Evolutionary conservation across 805 yeast genomes (phyloP).

Genomic region (Zygosaccharomyces siamensis): DNA sequence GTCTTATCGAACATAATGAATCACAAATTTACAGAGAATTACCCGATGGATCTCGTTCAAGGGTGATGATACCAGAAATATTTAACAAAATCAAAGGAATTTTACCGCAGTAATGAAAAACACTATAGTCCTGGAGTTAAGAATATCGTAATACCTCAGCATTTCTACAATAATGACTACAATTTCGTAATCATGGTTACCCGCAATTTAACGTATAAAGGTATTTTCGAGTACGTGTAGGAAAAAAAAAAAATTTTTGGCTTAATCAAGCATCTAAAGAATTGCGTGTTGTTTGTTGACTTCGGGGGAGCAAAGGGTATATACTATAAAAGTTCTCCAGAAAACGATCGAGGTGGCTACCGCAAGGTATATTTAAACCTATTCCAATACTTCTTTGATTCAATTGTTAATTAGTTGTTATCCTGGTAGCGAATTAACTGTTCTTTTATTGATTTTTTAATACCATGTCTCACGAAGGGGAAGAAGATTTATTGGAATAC

Average conservation of each 20-base stretch:
- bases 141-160: background rate
- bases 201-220: slow-evolving; percentile 5
- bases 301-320: slow-evolving; percentile 1
- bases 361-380: background rate
- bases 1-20: slow-evolving; percentile 19
- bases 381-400: background rate
- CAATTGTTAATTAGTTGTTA: background rate
- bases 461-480: slow-evolving; percentile 88
- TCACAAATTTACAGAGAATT: slow-evolving; percentile 17
- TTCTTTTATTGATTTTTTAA: background rate
- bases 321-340: background rate
- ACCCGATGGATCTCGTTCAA: slow-evolving; percentile 12
- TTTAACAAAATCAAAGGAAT: slow-evolving; percentile 17
- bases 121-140: background rate
- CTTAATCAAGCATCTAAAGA: background rate
- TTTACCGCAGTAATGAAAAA: slow-evolving; percentile 13
- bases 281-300: slow-evolving; percentile 6
- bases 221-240: background rate
- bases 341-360: background rate
- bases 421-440: background rate
- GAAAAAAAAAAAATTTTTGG: background rate
- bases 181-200: slow-evolving; percentile 1
- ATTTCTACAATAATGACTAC: background rate
- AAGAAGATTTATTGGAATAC: slow-evolving; percentile 98
- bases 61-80: slow-evolving; percentile 15